Base-by-base conservation (phyloP, 1,284 basidiomycete species). In the Cystobasidium slooffiae region DNA sequence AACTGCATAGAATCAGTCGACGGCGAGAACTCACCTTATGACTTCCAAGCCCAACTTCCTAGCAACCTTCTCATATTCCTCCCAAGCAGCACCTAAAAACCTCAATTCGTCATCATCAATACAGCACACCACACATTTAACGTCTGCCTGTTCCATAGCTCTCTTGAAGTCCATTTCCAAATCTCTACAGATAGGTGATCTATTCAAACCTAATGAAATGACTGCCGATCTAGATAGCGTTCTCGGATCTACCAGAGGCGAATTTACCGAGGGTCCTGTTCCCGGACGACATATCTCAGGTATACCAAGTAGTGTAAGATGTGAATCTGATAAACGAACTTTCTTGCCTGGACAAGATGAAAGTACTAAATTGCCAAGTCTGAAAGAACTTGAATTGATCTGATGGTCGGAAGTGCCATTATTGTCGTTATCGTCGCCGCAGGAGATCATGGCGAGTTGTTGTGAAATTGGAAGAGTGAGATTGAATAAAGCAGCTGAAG, bases 331-430 rank as follows among this genome's bases (percentile, higher is more conserved):
- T 72, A 99, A 85, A 51, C 96, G 88, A 10, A 99, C 91, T 85
- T 97, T 94, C 83, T 98, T 99, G 8, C 96, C 96, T 0, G 96
- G 96, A 83, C 95, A 98, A 6, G 92, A 95, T 2, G 91, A 94
- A 41, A 99, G 83, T 59, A 91, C 86, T 46, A 99, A 82, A 82
- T 98, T 98, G n/a, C 96, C 96, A 1, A 97, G 82, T 47, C 78
- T 81, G 31, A 84, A 81, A 39, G 76, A 79, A 22, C 75, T 18
- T 37, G 64, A 31, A 44, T 18, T 9, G 41, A 37, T 49, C 6
- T 20, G 43, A 7, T 75, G 43, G 18, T 75, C 79, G 24, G 75
- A 31, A 31, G 31, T 16, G 39, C 61, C 49, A 31, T 24, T 31
- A 16, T 46, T 58, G 43, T 41, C 46, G 6, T 62, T 24, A 39